phyloP scores from a whole-genome alignment of 805 yeast species.

The Candida jianshihensis region DNA sequence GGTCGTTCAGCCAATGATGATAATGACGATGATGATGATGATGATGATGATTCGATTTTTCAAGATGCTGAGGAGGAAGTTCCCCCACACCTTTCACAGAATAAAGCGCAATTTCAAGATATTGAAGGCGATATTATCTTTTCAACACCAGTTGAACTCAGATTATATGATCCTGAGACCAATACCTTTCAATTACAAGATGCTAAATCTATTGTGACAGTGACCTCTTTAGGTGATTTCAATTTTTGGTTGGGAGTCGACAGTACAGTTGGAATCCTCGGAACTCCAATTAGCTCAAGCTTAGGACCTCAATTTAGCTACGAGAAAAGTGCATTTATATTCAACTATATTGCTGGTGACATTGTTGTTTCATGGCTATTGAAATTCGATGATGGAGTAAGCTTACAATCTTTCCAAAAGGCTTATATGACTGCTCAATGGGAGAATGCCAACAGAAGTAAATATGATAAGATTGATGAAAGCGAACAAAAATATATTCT shows the following conservation, averaged over 20 bases:
- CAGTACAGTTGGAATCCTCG: conserved; percentile 26
- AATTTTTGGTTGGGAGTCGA: conserved; percentile 45
- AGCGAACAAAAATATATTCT: conserved; percentile 49
- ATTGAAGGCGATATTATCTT: conserved; percentile 22
- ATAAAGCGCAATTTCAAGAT: conserved; percentile 5
- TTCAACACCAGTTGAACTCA: conserved; percentile 27
- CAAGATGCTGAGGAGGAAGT: conserved; percentile 25
- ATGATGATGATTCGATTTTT: conserved; percentile 24
- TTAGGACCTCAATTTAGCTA: conserved; percentile 64
- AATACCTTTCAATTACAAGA: conserved; percentile 42
- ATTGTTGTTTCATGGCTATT: conserved; percentile 54
- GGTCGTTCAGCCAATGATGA: conserved; percentile 4
- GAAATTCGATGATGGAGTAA: conserved; percentile 37
- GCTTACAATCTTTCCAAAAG: conserved; percentile 45
- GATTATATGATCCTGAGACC: conserved; percentile 47
- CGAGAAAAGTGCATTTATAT: conserved; percentile 52
- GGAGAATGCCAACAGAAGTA: conserved; percentile 47
- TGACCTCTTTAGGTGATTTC: conserved; percentile 44
- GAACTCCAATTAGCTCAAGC: conserved; percentile 36
- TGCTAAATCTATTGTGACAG: conserved; percentile 24
- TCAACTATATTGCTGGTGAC: conserved; percentile 40
- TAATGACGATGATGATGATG: conserved; percentile 16
- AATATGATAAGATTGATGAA: conserved; percentile 38
- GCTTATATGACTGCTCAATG: conserved; percentile 47
- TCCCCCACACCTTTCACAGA: conserved; percentile 4